A percentile compares a stretch with the other conserved stretches of the same genome.
phyloP scores from a whole-genome alignment of 257 asterid genomes.

The Linderniella brevidens region DNA sequence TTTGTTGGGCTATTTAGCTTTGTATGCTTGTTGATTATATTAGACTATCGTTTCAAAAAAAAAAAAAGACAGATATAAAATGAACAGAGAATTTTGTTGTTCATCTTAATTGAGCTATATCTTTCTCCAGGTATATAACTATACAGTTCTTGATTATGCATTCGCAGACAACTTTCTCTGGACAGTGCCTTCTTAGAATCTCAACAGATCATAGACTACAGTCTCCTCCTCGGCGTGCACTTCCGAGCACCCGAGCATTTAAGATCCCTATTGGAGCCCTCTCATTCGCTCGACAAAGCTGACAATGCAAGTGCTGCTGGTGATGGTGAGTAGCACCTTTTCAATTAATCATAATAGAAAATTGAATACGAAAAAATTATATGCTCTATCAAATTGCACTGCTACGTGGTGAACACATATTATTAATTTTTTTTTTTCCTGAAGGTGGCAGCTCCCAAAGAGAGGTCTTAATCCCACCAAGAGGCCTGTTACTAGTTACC shows the following conservation, averaged over 20 bases:
- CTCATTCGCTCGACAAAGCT: slow-evolving; percentile 31
- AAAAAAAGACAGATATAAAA: too few relatives aligned
- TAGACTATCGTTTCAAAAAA: too few relatives aligned
- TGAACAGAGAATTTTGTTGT: too few relatives aligned
- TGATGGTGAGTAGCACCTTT: slow-evolving; percentile 31
- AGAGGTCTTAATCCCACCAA: slow-evolving; percentile 25
- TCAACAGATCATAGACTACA: slow-evolving; percentile 78
- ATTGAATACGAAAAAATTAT: too few relatives aligned
- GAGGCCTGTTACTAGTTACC: slow-evolving; percentile 29
- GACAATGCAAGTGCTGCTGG: slow-evolving; percentile 15
- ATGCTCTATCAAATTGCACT: too few relatives aligned
- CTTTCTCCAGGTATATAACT: neutral
- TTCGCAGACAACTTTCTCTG: slow-evolving; percentile 57
- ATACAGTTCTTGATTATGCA: slow-evolving; percentile 4
- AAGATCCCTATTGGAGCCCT: slow-evolving; percentile 38
- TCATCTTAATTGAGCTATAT: too few relatives aligned
- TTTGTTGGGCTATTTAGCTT: too few relatives aligned
- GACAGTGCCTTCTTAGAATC: slow-evolving; percentile 72
- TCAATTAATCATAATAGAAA: too few relatives aligned
- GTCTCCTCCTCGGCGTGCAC: slow-evolving; percentile 91
- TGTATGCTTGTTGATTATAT: too few relatives aligned
- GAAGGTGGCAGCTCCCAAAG: slow-evolving; percentile 20
- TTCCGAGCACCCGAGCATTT: slow-evolving; percentile 94
- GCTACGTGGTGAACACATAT: too few relatives aligned
- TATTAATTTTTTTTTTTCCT: slow-evolving; percentile 4